Evolutionary conservation across 768 basidiomycete genomes (phyloP).

Genomic region (Termitomyces sp.): DNA sequence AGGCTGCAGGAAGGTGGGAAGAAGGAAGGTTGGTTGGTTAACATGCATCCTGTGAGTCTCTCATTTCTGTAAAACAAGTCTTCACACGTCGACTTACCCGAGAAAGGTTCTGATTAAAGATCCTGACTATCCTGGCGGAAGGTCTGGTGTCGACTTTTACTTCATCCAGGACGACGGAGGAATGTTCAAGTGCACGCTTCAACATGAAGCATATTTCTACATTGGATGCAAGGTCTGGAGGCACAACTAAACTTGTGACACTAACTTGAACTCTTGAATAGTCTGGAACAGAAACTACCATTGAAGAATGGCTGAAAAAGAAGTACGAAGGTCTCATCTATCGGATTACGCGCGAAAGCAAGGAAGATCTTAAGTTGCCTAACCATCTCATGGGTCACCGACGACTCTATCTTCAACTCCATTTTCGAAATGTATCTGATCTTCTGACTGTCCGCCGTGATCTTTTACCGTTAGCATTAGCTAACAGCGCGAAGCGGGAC

Average conservation of each 20-base stretch:
- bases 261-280: constrained; percentile 21
- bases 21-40: constrained; percentile 92
- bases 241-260: constrained; percentile 1
- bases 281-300: constrained; percentile 80
- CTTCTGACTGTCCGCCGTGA: constrained; percentile 85
- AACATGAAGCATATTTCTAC: constrained; percentile 92
- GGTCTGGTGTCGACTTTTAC: constrained; percentile 91
- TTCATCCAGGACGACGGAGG: constrained; percentile 97
- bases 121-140: constrained; percentile 76
- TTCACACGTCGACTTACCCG: background rate
- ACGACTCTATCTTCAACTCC: constrained; percentile 81
- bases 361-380: constrained; percentile 92
- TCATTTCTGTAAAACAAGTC: background rate
- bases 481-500: constrained; percentile 88
- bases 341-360: constrained; percentile 74
- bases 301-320: constrained; percentile 96
- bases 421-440: constrained; percentile 92
- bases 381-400: constrained; percentile 97
- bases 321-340: constrained; percentile 85
- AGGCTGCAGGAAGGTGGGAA: constrained; percentile 72
- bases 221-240: constrained; percentile 83
- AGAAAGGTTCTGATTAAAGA: constrained; percentile 81
- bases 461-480: constrained; percentile 80
- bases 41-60: constrained; percentile 89
- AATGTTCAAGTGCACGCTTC: constrained; percentile 91